Conservation (phyloP, 768 basidiomycete genomes). For the Russula ochroleuca region DNA sequence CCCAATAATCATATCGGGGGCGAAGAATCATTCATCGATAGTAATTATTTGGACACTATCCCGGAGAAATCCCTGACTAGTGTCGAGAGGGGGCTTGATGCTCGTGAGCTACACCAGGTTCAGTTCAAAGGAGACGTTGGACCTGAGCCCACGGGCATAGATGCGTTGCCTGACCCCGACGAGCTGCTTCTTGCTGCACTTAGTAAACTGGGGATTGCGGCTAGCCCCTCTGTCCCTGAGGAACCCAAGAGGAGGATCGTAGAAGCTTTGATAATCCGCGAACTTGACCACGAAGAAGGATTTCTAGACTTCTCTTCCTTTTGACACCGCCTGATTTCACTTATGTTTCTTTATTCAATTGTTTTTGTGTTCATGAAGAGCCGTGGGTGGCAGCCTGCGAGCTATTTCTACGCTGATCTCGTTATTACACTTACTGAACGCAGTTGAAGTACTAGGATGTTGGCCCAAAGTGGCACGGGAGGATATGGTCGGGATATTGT, state of each 20-base stretch:
- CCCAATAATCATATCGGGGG: neutral
- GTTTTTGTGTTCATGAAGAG: neutral
- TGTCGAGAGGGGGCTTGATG: neutral
- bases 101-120: neutral
- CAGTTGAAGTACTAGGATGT: neutral
- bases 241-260: slow-evolving; percentile 59
- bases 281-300: slow-evolving; percentile 69
- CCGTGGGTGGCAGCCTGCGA: neutral
- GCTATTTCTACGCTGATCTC: neutral
- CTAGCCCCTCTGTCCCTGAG: slow-evolving; percentile 13
- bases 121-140: neutral
- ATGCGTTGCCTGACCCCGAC: neutral
- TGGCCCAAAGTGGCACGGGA: neutral
- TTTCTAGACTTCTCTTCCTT: slow-evolving; percentile 75
- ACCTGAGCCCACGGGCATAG: neutral
- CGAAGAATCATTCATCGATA: neutral
- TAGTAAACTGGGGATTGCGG: slow-evolving; percentile 32
- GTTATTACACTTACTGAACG: neutral
- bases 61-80: neutral
- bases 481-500: neutral
- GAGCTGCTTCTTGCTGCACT: slow-evolving; percentile 9
- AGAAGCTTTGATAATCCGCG: slow-evolving; percentile 74
- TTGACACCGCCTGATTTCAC: neutral
- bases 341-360: neutral
- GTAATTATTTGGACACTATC: neutral